Evolutionary conservation across 305 asterid genomes (phyloP).

Genomic region (Fraxinus sp.): DNA sequence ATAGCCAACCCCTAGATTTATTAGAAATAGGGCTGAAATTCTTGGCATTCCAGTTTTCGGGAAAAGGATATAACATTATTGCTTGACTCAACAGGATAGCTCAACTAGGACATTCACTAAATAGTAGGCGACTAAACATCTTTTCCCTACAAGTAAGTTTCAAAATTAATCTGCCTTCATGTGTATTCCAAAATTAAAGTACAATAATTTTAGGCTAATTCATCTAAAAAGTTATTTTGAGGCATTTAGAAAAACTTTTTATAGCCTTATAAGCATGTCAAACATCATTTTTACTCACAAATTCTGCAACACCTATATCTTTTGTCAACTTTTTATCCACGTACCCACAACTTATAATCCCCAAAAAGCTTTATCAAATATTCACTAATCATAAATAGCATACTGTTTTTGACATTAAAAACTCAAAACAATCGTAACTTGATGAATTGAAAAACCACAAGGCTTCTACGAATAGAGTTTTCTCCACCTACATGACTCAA

Average conservation of each 20-base stretch:
- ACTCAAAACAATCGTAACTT: background rate
- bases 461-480: background rate
- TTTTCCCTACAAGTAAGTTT: background rate
- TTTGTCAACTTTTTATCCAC: background rate
- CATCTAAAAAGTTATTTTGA: background rate
- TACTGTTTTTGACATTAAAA: background rate
- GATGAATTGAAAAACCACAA: background rate
- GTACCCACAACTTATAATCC: background rate
- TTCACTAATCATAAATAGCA: background rate
- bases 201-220: background rate
- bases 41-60: background rate
- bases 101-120: background rate
- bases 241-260: background rate
- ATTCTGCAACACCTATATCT: background rate
- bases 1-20: background rate
- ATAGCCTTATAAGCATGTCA: background rate
- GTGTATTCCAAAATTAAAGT: background rate
- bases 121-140: background rate
- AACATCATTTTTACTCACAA: background rate
- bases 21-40: background rate
- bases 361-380: background rate
- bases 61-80: background rate
- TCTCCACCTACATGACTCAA: background rate
- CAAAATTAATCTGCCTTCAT: background rate
- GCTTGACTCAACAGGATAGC: background rate